Evolutionary conservation across 2,329 filamentous ascomycete species (phyloP).

Genomic region (Clarireedia homoeocarpa): DNA sequence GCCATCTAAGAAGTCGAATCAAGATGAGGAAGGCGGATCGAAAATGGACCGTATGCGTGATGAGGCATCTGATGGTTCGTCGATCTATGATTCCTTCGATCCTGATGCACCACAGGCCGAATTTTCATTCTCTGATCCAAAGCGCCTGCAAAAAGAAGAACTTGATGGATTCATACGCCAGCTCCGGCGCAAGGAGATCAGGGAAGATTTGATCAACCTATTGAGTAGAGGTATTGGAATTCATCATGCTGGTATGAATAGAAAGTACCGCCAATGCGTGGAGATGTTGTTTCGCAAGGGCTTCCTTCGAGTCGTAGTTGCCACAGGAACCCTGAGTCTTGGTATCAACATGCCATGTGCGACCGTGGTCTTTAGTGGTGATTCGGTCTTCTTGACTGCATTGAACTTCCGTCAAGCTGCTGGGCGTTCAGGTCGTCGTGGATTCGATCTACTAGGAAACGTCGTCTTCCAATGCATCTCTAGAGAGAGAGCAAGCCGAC

Average conservation of each 20-base stretch:
- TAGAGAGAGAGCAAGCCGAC: conserved; percentile 51
- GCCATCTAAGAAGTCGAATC: conserved; percentile 35
- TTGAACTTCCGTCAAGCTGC: conserved; percentile 71
- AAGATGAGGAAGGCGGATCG: conserved; percentile 40
- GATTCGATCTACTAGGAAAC: conserved; percentile 74
- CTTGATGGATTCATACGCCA: conserved; percentile 46
- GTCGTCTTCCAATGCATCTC: conserved; percentile 67
- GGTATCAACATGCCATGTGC: conserved; percentile 83
- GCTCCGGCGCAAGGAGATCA: conserved; percentile 43
- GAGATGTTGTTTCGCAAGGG: conserved; percentile 70
- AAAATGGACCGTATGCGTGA: conserved; percentile 52
- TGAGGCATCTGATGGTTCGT: conserved; percentile 45
- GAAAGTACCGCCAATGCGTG: conserved; percentile 64
- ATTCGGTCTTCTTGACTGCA: conserved; percentile 64
- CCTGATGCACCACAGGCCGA: conserved; percentile 53
- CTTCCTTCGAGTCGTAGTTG: conserved; percentile 62
- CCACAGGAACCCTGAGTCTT: conserved; percentile 67
- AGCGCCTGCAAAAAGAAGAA: conserved; percentile 49
- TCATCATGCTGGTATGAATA: conserved; percentile 75
- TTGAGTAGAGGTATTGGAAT: conserved; percentile 64
- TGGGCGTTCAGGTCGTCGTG: conserved; percentile 70
- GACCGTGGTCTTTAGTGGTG: conserved; percentile 69
- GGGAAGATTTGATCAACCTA: conserved; percentile 47
- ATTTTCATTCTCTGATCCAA: conserved; percentile 60
- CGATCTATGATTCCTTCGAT: conserved; percentile 57